Percentiles rank a stretch among this genome's conserved stretches.
These are phyloP conservation scores for Stagonosporopsis chrysanthemi DNA, from an alignment of 2,329 filamentous ascomycete genomes.

Conservation along the genomic window DNA sequence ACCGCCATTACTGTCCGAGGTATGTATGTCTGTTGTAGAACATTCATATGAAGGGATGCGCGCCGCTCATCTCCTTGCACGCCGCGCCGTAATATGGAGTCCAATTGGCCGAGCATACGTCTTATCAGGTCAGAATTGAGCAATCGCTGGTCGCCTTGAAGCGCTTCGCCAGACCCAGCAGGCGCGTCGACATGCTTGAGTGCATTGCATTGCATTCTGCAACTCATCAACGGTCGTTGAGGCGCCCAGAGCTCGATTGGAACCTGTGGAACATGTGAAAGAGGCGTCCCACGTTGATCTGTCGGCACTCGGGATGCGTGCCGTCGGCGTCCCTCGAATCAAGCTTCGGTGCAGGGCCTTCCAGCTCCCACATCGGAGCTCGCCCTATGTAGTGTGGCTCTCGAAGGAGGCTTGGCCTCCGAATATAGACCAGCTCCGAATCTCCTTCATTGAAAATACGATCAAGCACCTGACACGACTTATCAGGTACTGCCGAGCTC, in stretches of 20 bases:
- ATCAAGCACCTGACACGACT: constrained; percentile 2
- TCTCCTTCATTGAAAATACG: background rate
- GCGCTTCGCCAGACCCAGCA: constrained; percentile 6
- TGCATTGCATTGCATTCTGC: constrained; percentile 14
- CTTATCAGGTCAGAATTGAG: constrained; percentile 15
- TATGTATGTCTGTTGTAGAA: background rate
- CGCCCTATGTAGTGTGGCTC: constrained; percentile 14
- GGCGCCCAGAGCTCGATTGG: constrained; percentile 4
- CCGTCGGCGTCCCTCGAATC: constrained; percentile 5
- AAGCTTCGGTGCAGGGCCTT: background rate
- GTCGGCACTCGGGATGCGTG: constrained; percentile 14
- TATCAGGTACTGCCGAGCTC: constrained; percentile 20
- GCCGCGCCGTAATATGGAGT: background rate
- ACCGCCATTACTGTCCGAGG: background rate
- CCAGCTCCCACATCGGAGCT: constrained; percentile 1
- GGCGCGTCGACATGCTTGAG: background rate
- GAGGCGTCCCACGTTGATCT: constrained; percentile 11
- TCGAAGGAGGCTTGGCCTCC: constrained; percentile 17
- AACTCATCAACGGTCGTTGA: constrained; percentile 12
- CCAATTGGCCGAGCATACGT: constrained; percentile 10
- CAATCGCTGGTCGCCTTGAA: constrained; percentile 3
- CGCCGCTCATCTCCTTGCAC: constrained; percentile 16
- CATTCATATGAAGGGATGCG: constrained; percentile 5
- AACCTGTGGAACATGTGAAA: constrained; percentile 18
- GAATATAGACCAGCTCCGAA: constrained; percentile 13